Percentiles rank a stretch among this genome's conserved stretches.
These are phyloP conservation scores for Starmerella etchellsii DNA, from an alignment of 805 yeast species.

Conservation along the genomic window DNA sequence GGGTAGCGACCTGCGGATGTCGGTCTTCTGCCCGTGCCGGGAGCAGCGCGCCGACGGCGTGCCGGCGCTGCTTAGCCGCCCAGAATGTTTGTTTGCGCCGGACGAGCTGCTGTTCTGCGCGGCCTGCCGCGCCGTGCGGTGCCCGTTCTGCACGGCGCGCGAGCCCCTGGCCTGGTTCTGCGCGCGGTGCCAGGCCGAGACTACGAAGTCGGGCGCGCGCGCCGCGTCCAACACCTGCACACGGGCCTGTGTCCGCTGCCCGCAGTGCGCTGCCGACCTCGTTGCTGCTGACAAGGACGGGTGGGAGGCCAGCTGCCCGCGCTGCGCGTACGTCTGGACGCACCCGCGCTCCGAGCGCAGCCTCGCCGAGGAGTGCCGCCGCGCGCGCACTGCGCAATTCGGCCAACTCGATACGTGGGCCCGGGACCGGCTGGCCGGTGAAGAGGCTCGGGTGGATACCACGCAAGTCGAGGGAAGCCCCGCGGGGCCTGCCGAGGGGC, in stretches of 20 bases:
- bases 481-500: too few relatives aligned
- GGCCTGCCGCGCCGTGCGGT: slow-evolving; percentile 27
- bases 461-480: too few relatives aligned
- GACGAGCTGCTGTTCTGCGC: slow-evolving; percentile 29
- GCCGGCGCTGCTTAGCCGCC: slow-evolving; percentile 4
- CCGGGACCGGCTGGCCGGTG: too few relatives aligned
- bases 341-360: background rate
- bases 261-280: slow-evolving; percentile 20
- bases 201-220: slow-evolving; percentile 22
- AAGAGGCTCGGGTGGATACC: too few relatives aligned
- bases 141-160: slow-evolving; percentile 27
- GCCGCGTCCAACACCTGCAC: slow-evolving; percentile 22
- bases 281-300: background rate
- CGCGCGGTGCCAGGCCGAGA: slow-evolving; percentile 28
- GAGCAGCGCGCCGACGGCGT: slow-evolving; percentile 2
- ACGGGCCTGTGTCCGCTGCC: slow-evolving; percentile 29
- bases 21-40: slow-evolving; percentile 14
- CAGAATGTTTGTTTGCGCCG: slow-evolving; percentile 20
- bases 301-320: slow-evolving; percentile 1
- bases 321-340: slow-evolving; percentile 1
- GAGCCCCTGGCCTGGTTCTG: slow-evolving; percentile 29
- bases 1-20: too few relatives aligned
- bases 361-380: background rate
- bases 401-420: background rate
- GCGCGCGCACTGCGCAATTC: background rate